Evolutionary conservation across 2,329 filamentous ascomycete species (phyloP), one percentile per base, ranked within the genome.

Genomic region (Huntiella savannae): DNA sequence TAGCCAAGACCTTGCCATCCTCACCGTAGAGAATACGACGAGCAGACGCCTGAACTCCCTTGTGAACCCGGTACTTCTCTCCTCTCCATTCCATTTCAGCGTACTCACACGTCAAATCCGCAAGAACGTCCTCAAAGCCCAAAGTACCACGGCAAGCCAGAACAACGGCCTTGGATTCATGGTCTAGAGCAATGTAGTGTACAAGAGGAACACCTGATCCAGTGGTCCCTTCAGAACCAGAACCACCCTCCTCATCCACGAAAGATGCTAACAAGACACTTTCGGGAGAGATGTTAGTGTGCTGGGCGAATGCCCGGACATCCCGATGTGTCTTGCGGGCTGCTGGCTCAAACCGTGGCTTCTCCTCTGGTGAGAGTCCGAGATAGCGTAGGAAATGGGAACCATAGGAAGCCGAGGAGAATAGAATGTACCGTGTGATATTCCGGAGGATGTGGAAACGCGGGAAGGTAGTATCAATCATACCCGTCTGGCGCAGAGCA

Each of bases 41-140:
- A 3, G 79, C 79, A 1, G 79, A 82, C 0, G 79, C 77, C 55
- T 82, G 77, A 46, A 84, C 76, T 11, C 79, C 79, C 57, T 82
- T 82, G 59, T 84, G 79, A 0, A 83, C 79, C 52, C 78, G 75
- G 62, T 80, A 82, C 1, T 63, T 62, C 49, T 67, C 70, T 12
- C 75, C 76, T 48, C 74, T 68, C 76, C 79, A 79, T 4, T 63
- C 51, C 7, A 81, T 60, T 46, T 76, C 68, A 53, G 81, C 77
- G 52, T 82, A 83, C 40, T 82, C 79, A 58, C 79, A 83, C 28
- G 78, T 78, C 70, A 83, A 73, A 54, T 83, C 79, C 0, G 78
- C 78, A 33, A 84, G 61, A 17, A 83, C 72, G 55, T 84, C 79
- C 54, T 83, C 79, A 50, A 83, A 82, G 0, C 79, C 79, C 35